phyloP scores from a whole-genome alignment of 2,329 filamentous ascomycete genomes.

The Aspergillus sp. region DNA sequence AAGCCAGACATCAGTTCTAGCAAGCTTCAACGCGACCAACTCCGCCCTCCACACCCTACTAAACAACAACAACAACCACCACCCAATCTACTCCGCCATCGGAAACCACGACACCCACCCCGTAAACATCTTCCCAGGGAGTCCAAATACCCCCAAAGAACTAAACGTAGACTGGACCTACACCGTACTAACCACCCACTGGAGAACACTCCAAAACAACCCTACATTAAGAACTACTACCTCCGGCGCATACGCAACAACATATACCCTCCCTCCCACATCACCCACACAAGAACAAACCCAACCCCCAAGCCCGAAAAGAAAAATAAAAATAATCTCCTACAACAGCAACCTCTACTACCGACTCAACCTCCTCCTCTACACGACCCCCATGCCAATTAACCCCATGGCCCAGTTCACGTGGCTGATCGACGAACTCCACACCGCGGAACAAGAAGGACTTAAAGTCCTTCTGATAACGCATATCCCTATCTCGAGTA shows the following conservation, averaged over 20 bases:
- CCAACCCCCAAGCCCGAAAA: no score
- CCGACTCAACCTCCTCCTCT: constrained; percentile 59
- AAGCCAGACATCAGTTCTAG: constrained; percentile 33
- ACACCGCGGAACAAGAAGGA: constrained; percentile 53
- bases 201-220: constrained; percentile 30
- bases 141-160: constrained; percentile 22
- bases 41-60: constrained; percentile 37
- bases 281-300: constrained; percentile 32
- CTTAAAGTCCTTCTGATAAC: constrained; percentile 61
- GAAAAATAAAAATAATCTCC: constrained; percentile 57
- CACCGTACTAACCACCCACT: constrained; percentile 49
- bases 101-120: constrained; percentile 62
- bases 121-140: constrained; percentile 52
- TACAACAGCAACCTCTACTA: constrained; percentile 64
- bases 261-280: constrained; percentile 50
- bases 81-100: constrained; percentile 53
- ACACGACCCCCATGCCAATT: constrained; percentile 51
- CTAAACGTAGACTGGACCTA: constrained; percentile 56
- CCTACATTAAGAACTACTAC: no score
- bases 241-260: neutral
- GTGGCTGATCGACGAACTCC: constrained; percentile 58
- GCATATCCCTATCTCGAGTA: constrained; percentile 57
- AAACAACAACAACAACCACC: constrained; percentile 22
- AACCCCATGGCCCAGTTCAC: constrained; percentile 57
- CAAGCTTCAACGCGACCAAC: constrained; percentile 51